Base-by-base conservation (phyloP, 2,329 filamentous ascomycete species). In the Monosporascus sp. region DNA sequence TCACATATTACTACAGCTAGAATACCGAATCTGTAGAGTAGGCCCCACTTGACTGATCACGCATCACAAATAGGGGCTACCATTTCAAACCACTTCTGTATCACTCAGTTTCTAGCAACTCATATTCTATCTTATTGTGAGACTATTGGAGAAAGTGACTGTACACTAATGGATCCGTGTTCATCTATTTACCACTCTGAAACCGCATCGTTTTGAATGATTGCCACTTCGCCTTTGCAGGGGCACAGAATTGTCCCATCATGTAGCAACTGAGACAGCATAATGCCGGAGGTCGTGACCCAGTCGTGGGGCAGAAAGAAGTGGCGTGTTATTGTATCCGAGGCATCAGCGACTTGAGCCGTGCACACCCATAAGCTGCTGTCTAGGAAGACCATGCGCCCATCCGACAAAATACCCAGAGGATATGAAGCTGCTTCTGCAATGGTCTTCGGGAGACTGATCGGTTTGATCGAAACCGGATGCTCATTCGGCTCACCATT, bases 271-370 rank as follows among this genome's bases (percentile, higher is more conserved):
- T 54, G 54, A 15, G 55, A 57, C 17, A 60, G 41, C 18, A 47
- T 48, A 42, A 62, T 47, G 4, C 49, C 56, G 5, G 53, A 31
- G 9, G 48, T 49, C 4, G 54, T 60, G 14, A 63, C 47, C 62
- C 60, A 64, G 53, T 64, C 60, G 1, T 53, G 52, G 4, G 62
- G 62, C 5, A 64, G 20, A 31, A 62, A 64, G 46, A 62, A 64
- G 45, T 64, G 59, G 15, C 56, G 51, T n/a, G 36, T 57, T 5
- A 59, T 37, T 1, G 46, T 27, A 5, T 22, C 34, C 7, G 45
- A n/a, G 20, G 31, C 44, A 1, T 39, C 27, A 6, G 27, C 6
- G 8, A 57, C 25, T 4, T 50, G 31, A 9, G 52, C 38, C 11
- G 58, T 60, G 48, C 62, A 61, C 6, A 62, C 56, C 56, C 56